Evolutionary conservation across 164 flowering plant species (phyloP), one percentile per base, ranked within the genome.

Genomic region (Tetracentron sinense): DNA sequence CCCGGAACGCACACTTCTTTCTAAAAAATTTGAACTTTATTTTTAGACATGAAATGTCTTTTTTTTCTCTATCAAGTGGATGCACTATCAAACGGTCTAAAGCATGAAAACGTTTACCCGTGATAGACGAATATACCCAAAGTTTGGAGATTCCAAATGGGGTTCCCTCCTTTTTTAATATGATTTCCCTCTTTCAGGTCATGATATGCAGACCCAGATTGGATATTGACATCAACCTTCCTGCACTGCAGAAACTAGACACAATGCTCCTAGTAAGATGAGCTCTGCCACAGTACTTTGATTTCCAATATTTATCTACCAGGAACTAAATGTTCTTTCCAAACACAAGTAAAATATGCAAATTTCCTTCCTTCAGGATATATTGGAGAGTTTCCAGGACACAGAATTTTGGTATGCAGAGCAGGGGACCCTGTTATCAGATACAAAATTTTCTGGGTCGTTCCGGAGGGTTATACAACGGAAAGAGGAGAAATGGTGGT

Each of bases 401-500:
- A 74, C 74, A 25, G 95, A 90, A 48, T 88, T 88, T 60, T 80
- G 90, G 88, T 90, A 88, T 51, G 87, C 72, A 22, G 90, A 92
- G 47, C 69, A 85, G 54, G 96, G 89, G 27, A 85, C 77, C 58
- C 61, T 77, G 74, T 69, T 88, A 4, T 68, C 75, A 27, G 79
- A 74, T 49, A 76, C 82, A 20, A 72, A 72, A 1, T 75, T 75
- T 25, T 65, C 81, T 16, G 87, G 87, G 23, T 93, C 98, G 5
- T 87, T 88, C 55, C 72, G 92, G 35, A 75, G 74, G 68, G 66
- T 83, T 42, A 70, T 68, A 54, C 81, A 83, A 48, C 74, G 89
- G 29, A 83, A 84, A 22, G 99, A 91, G 52, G 97, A 94, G 64
- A 94, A 94, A 75, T 94, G 99, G 99, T 91, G 99, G 99, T 56